These are phyloP conservation scores for Tephrocybe rancida DNA, from an alignment of 768 basidiomycete genomes.

Conservation along the genomic window DNA sequence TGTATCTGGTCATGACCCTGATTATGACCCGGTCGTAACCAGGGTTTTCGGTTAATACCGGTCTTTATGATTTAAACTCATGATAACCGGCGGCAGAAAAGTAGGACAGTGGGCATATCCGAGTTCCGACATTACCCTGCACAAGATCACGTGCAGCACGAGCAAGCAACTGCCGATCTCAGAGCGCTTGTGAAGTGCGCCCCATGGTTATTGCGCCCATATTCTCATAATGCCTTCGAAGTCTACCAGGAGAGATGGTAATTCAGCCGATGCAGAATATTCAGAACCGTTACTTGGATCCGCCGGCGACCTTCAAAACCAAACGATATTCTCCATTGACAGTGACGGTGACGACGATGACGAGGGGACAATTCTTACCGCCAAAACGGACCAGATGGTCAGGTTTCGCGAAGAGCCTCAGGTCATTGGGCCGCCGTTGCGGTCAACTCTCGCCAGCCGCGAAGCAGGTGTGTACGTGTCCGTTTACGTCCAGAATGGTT, in stretches of 20 bases:
- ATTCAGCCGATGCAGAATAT: constrained; percentile 38
- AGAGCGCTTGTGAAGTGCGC: not conserved
- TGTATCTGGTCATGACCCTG: too few species aligned
- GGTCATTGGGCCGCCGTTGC: constrained; percentile 66
- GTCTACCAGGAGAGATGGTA: constrained; percentile 30
- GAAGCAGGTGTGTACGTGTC: constrained; percentile 70
- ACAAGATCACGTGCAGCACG: not conserved
- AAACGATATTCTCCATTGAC: constrained; percentile 58
- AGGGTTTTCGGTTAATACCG: too few species aligned
- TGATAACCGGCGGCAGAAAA: too few species aligned
- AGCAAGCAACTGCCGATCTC: not conserved
- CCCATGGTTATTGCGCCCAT: constrained; percentile 16
- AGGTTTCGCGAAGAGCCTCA: constrained; percentile 72
- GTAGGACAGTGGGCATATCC: not conserved
- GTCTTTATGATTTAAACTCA: too few species aligned
- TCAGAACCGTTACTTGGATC: constrained; percentile 62
- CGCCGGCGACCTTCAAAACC: constrained; percentile 37
- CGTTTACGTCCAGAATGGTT: constrained; percentile 2
- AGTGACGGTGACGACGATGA: constrained; percentile 58
- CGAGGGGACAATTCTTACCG: constrained; percentile 33
- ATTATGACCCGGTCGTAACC: too few species aligned
- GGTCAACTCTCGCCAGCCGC: constrained; percentile 75
- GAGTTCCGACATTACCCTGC: not conserved
- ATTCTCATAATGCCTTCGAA: constrained; percentile 25
- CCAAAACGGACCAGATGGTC: constrained; percentile 48